Base-by-base conservation (phyloP, 2,329 filamentous ascomycete species). In the Exophiala phaeomuriformis region DNA sequence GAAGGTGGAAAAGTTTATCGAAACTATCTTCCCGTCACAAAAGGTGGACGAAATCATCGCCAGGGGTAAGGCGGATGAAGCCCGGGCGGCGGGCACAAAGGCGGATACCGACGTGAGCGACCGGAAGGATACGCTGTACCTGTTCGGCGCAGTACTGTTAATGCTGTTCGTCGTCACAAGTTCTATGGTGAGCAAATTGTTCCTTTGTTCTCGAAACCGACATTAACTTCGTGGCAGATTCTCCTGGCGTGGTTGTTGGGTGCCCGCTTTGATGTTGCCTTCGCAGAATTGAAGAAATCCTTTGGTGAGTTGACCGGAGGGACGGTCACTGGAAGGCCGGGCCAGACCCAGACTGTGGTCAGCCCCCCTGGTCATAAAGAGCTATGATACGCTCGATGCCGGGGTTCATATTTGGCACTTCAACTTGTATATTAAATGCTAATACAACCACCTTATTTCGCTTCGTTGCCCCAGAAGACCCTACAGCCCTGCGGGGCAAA, bases 21-120 rank as follows among this genome's bases (percentile, higher is more conserved):
- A 97, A 71, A 84, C 83, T 3, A 83, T 97, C 63, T 97, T 90
- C 81, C 93, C 93, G 2, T 80, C 82, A 5, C 89, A 95, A 70
- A 83, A 87, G 59, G 80, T 86, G 42, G 83, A 69, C 53, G 67
- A 68, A 28, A 66, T 66, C 51, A 71, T 79, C 56, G 68, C 70
- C 3, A 76, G 77, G 66, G 75, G 80, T 55, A 65, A 80, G 5
- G 76, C 81, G 57, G 52, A 55, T 9, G 51, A 48, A 28, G 36
- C 42, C 27, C 48, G 42, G 27, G 46, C 45, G 6, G 43, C 47
- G n/a, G 28, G 39, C 19, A 45, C 52, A 33, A 72, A 76, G 63
- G 72, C 81, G 62, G 65, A 65, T n/a, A 57, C 63, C 30, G 73
- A 75, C 45, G 73, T 74, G 33, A 78, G 80, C 61, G 72, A 75